Base-by-base conservation (phyloP, 306 rosid genomes). In the Corylus avellana region DNA sequence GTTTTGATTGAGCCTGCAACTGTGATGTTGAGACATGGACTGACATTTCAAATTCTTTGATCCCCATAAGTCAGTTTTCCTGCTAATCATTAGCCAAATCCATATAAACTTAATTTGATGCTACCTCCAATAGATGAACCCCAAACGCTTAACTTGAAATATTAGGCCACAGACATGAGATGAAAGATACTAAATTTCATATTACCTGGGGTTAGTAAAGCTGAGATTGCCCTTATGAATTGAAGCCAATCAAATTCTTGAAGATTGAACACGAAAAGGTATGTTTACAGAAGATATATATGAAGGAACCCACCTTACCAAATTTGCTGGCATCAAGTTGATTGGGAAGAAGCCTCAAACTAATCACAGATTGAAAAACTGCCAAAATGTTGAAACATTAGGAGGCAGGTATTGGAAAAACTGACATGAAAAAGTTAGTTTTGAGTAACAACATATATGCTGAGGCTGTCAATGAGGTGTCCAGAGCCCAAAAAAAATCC, bases 401-500 rank as follows among this genome's bases (percentile, higher is more conserved):
- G 35, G 77, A 72, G 55, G 35, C 75, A 72, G 55, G 73, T 11
- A 63, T 22, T 20, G 75, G 13, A 29, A 70, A 70, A 84, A 75
- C 67, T 8, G 55, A 55, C 25, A 12, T 51, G 70, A 75, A 85
- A 84, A 39, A 58, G 75, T 62, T 27, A n/a, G 7, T 74, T 83
- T 37, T 77, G 72, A 35, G 80, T 39, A 85, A 66, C 64, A 70
- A 64, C 37, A 73, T 49, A 72, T 67, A 64, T 57, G 55, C 17
- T 46, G 70, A 78, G 81, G 78, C 70, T 78, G 86, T 84, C 73
- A 74, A 73, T 74, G 82, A 84, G 85, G 47, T 72, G 82, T 72
- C 77, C 12, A 68, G 56, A 85, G 64, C 77, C 77, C 71, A 58
- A 77, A 79, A 48, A 12, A 27, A 47, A 69, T 79, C 61, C 39